Evolutionary conservation across 1,284 basidiomycete species (phyloP).

Genomic region (Ceratobasidium sp.): DNA sequence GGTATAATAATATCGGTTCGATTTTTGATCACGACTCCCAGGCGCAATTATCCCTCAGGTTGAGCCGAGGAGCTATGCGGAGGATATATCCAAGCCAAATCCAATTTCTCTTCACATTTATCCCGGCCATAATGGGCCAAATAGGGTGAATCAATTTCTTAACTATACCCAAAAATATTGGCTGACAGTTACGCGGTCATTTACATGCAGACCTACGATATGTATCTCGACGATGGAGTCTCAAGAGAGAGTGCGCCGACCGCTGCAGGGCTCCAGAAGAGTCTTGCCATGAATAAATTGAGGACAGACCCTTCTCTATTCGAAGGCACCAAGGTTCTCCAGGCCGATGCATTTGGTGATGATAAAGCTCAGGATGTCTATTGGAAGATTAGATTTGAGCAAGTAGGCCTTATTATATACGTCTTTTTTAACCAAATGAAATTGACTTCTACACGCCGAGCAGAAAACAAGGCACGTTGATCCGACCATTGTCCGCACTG

Average conservation of each 20-base stretch:
- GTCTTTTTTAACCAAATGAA: too few species aligned
- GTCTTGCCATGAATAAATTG: not conserved
- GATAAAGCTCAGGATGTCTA: slow-evolving; percentile 19
- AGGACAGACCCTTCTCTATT: too few species aligned
- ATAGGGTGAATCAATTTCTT: not conserved
- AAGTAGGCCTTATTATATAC: not conserved
- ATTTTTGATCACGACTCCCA: not conserved
- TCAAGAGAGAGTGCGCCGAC: slow-evolving; percentile 41
- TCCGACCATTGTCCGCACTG: not conserved
- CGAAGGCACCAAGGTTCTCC: not conserved
- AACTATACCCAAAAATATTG: not conserved
- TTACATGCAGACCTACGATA: slow-evolving; percentile 25
- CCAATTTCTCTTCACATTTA: slow-evolving; percentile 41
- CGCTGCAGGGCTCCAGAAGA: not conserved
- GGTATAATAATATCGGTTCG: not conserved
- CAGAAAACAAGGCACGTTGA: not conserved
- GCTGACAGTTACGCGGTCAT: not conserved
- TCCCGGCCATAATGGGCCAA: slow-evolving; percentile 27
- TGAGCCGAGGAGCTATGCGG: slow-evolving; percentile 40
- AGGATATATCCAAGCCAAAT: slow-evolving; percentile 17
- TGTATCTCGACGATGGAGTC: slow-evolving; percentile 47
- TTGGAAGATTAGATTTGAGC: slow-evolving; percentile 24
- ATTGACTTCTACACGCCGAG: not conserved
- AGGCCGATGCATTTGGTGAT: slow-evolving; percentile 20
- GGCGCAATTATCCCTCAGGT: slow-evolving; percentile 46